These are phyloP conservation scores for Tuber magnatum DNA, from an alignment of 495 filamentous ascomycete species.

Conservation along the genomic window DNA sequence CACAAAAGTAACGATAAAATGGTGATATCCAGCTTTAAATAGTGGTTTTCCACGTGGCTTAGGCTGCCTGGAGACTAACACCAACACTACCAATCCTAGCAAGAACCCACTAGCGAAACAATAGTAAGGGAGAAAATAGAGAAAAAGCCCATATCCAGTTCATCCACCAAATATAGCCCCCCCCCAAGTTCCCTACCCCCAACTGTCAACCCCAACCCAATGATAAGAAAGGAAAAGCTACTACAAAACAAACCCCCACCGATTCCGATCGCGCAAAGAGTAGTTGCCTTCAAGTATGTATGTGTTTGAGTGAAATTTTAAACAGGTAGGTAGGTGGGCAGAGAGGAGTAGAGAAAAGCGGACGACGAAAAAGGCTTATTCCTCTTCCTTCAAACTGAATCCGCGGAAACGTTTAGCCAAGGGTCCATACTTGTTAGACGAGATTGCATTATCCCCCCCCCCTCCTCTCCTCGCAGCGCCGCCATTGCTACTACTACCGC, in stretches of 20 bases:
- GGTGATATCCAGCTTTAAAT: not conserved
- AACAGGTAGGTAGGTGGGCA: not conserved
- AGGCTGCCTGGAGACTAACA: not conserved
- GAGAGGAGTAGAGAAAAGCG: not conserved
- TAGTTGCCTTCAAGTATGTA: not conserved
- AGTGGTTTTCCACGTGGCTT: not conserved
- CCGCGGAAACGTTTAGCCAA: constrained; percentile 99
- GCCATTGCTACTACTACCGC: constrained; percentile 39
- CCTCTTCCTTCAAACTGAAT: constrained; percentile 72
- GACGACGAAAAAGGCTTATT: not conserved
- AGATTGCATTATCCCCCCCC: not conserved
- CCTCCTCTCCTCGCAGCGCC: constrained; percentile 52
- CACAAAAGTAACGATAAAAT: not conserved
- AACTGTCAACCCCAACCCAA: not conserved
- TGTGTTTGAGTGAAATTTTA: not conserved
- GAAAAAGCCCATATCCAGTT: not conserved
- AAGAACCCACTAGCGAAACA: not conserved
- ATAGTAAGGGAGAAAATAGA: not conserved
- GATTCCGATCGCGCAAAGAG: not conserved
- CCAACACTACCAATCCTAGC: not conserved
- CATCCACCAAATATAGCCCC: constrained; percentile 1
- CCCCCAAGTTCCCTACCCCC: not conserved
- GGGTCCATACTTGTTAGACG: constrained; percentile 44
- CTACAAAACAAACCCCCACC: not conserved
- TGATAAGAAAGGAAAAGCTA: not conserved